phyloP scores from a whole-genome alignment of 495 filamentous ascomycete genomes.

The Xylaria telfairii region DNA sequence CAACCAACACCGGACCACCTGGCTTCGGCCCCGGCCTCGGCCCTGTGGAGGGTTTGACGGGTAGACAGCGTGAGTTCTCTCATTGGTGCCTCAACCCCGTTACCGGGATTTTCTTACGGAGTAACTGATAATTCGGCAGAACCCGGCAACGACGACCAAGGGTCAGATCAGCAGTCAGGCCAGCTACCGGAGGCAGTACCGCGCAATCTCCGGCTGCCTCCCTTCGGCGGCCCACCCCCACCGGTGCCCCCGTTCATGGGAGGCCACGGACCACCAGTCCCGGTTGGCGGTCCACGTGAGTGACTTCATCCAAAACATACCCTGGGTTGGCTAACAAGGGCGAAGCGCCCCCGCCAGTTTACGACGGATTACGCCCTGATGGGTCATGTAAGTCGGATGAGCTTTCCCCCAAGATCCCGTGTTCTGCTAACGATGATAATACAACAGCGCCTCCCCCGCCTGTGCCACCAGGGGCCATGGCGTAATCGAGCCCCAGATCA shows the following conservation, averaged over 20 bases:
- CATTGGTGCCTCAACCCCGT: background rate
- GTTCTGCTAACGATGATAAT: background rate
- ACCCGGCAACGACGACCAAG: background rate
- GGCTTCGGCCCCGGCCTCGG: background rate
- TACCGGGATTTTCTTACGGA: background rate
- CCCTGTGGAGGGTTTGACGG: background rate
- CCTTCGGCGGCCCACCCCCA: background rate
- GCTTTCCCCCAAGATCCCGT: background rate
- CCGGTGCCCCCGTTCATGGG: background rate
- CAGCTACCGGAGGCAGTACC: too few relatives aligned
- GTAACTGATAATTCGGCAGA: background rate
- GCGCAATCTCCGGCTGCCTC: background rate
- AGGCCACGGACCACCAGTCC: background rate
- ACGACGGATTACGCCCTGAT: background rate
- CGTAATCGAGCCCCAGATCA: background rate
- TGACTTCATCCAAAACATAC: background rate
- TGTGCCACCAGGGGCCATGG: background rate
- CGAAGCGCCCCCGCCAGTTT: too few relatives aligned
- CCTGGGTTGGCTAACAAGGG: too few relatives aligned
- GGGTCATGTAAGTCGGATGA: background rate
- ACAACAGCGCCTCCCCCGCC: conserved; percentile 5
- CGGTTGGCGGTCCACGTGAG: background rate
- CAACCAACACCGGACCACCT: background rate
- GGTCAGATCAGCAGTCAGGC: background rate
- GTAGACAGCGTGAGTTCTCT: background rate